phyloP scores from a whole-genome alignment of 805 yeast species.

The Kregervanrija delftensis region DNA sequence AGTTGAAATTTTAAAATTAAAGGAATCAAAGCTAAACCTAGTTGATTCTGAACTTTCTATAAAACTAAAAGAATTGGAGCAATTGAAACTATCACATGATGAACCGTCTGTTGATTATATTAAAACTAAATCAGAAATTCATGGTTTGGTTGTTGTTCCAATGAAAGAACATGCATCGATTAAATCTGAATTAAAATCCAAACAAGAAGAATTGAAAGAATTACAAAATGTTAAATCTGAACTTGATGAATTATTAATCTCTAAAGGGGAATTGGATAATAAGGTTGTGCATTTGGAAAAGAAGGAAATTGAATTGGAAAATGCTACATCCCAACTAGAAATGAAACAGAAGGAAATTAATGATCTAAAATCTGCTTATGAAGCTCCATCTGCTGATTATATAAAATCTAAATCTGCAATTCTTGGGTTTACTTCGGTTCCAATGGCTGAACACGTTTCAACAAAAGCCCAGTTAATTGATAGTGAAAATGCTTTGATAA shows the following conservation, averaged over 20 bases:
- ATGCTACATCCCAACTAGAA: neutral
- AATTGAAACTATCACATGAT: slow-evolving; percentile 12
- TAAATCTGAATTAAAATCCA: slow-evolving; percentile 4
- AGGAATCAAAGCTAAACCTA: neutral
- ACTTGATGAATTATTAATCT: slow-evolving; percentile 2
- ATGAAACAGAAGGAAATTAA: slow-evolving; percentile 3
- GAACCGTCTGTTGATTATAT: slow-evolving; percentile 30
- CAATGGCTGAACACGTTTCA: slow-evolving; percentile 7
- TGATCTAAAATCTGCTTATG: neutral
- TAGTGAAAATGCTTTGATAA: slow-evolving; percentile 1
- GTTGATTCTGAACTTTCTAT: neutral
- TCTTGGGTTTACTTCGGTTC: slow-evolving; percentile 26
- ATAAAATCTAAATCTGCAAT: slow-evolving; percentile 23
- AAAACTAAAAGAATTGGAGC: neutral
- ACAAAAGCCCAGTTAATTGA: slow-evolving; percentile 6
- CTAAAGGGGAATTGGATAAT: neutral
- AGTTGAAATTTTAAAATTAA: slow-evolving; percentile 16
- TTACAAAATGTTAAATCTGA: neutral
- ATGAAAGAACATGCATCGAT: slow-evolving; percentile 14
- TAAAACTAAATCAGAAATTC: slow-evolving; percentile 21
- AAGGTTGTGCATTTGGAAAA: too few relatives aligned
- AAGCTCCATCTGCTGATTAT: slow-evolving; percentile 6
- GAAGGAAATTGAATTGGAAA: neutral
- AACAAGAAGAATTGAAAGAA: slow-evolving; percentile 2
- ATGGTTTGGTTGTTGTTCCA: slow-evolving; percentile 23